phyloP scores from a whole-genome alignment of 2,329 filamentous ascomycete species.

The Aspergillus uvarum region DNA sequence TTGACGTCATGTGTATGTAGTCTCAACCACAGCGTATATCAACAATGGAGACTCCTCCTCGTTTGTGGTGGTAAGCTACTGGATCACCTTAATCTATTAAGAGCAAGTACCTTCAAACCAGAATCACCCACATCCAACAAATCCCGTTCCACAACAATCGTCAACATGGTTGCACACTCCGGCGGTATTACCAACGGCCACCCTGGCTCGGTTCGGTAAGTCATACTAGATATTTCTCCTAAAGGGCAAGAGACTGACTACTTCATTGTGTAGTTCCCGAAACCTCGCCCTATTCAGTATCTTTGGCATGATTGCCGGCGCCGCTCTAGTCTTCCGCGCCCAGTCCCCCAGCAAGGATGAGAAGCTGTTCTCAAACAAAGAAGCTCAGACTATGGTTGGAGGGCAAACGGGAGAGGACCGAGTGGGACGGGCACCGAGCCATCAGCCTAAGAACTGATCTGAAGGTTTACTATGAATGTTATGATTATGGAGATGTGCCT shows the following conservation, averaged over 20 bases:
- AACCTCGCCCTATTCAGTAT: slow-evolving; percentile 12
- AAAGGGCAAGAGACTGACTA: no score
- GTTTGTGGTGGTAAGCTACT: background rate
- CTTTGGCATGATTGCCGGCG: slow-evolving; percentile 4
- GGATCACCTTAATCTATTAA: background rate
- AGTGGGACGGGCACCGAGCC: background rate
- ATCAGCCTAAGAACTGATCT: background rate
- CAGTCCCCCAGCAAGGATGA: slow-evolving; percentile 14
- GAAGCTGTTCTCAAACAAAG: slow-evolving; percentile 9
- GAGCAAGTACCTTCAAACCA: background rate
- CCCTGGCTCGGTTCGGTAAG: background rate
- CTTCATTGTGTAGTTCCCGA: background rate
- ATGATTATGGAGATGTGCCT: no score
- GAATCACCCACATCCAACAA: background rate
- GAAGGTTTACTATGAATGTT: background rate
- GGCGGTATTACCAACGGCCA: background rate
- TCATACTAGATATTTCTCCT: no score
- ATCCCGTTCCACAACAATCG: background rate
- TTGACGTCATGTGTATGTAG: slow-evolving; percentile 1
- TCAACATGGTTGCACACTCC: background rate
- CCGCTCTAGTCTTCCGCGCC: slow-evolving; percentile 13
- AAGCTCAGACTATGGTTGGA: slow-evolving; percentile 11
- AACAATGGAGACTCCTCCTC: background rate
- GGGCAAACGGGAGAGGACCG: background rate
- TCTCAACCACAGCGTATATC: background rate